Evolutionary conservation across 805 yeast genomes (phyloP).

Genomic region (Yamadazyma ubonensis): DNA sequence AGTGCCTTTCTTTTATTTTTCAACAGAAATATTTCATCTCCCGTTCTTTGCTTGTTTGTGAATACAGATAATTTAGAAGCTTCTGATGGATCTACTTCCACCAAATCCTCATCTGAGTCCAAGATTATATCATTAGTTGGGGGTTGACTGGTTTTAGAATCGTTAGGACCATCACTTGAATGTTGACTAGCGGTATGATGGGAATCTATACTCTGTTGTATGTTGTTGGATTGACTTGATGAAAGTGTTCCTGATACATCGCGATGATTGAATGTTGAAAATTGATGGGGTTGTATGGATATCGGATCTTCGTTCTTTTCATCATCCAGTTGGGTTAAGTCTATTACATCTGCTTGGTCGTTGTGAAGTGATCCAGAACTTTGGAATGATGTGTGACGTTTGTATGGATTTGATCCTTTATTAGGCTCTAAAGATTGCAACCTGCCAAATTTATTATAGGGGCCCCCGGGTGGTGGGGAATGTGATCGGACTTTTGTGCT

Average conservation of each 20-base stretch:
- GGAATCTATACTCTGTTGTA: too few species aligned
- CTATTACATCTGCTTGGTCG: conserved; percentile 4
- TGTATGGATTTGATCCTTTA: too few species aligned
- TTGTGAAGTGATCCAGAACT: neutral
- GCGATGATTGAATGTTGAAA: too few species aligned
- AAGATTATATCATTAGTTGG: too few species aligned
- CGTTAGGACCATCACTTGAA: neutral
- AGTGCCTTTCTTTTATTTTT: neutral
- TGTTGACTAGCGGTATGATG: neutral
- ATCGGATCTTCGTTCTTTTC: too few species aligned
- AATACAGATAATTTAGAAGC: conserved; percentile 27
- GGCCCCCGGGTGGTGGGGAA: neutral
- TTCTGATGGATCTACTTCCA: conserved; percentile 28
- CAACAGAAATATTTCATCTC: neutral
- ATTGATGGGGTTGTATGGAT: too few species aligned
- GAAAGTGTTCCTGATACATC: neutral
- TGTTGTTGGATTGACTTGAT: neutral
- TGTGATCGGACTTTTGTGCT: neutral
- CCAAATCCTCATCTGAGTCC: conserved; percentile 32
- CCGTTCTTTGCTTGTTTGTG: conserved; percentile 13
- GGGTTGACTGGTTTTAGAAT: too few species aligned
- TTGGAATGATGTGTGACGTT: neutral
- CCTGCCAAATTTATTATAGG: neutral
- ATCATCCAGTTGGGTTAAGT: conserved; percentile 13
- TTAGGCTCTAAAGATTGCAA: neutral